These are phyloP conservation scores for Cryphonectria carpinicola DNA, from an alignment of 2,329 filamentous ascomycete genomes.

Conservation along the genomic window DNA sequence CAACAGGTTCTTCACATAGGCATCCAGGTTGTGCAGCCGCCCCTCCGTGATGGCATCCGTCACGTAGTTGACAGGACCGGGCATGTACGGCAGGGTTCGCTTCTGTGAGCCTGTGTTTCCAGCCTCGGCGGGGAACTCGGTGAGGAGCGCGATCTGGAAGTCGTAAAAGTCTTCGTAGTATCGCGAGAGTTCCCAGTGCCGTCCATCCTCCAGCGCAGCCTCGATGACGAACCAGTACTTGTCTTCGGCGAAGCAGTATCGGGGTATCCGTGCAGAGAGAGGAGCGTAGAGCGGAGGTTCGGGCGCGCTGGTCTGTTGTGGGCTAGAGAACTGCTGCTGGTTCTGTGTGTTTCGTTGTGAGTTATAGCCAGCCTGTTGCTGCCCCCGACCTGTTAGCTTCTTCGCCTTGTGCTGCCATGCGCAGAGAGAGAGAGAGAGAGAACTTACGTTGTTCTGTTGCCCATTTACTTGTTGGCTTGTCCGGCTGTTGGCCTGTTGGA, in stretches of 20 bases:
- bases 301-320: conserved; percentile 43
- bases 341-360: conserved; percentile 42
- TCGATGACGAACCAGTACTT: conserved; percentile 99
- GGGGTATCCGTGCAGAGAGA: conserved; percentile 80
- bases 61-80: conserved; percentile 94
- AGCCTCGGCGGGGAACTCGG: conserved; percentile 89
- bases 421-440: conserved; percentile 18
- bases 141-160: conserved; percentile 93
- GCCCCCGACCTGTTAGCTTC: conserved; percentile 37
- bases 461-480: conserved; percentile 54
- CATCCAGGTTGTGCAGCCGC: conserved; percentile 87
- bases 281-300: conserved; percentile 70
- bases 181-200: conserved; percentile 89
- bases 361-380: conserved; percentile 37
- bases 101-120: conserved; percentile 80
- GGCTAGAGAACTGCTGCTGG: conserved; percentile 39
- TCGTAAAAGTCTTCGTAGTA: conserved; percentile 99
- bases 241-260: conserved; percentile 94
- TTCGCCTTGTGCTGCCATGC: not conserved
- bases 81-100: conserved; percentile 93
- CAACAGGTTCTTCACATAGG: conserved; percentile 92
- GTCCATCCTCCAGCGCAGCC: conserved; percentile 84
- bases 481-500: conserved; percentile 59
- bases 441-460: conserved; percentile 51
- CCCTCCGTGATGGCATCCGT: conserved; percentile 98